Base-by-base conservation (phyloP, 2,329 filamentous ascomycete genomes). In the Botrytis hyacinthi region DNA sequence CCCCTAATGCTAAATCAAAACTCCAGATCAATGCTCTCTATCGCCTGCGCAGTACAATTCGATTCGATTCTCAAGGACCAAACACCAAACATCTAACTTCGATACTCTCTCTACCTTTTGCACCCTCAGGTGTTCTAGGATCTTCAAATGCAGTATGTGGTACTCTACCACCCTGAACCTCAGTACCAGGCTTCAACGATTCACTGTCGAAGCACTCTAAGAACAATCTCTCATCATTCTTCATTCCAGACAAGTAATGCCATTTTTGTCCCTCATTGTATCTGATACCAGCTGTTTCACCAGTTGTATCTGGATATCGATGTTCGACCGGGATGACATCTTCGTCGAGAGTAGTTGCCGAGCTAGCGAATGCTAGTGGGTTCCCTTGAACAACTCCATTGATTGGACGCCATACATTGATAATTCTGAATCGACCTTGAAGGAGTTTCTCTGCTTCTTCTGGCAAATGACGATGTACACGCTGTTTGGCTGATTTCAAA, bases 71-170 rank as follows among this genome's bases (percentile, higher is more conserved):
- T 57, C 48, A 80, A 70, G 78, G 79, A 22, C 92, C 92, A 86
- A 97, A 97, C 0, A 97, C 92, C 81, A 97, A 85, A 51, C 93
- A 90, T 78, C 95, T 87, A 26, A 97, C 92, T 82, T 98, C 95
- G 80, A 98, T 97, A 81, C 94, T 97, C 85, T 97, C 93, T 76
- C 94, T 87, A 0, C 88, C 88, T 76, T 90, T 89, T 7, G 92
- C 93, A 63, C 91, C 92, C 29, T 86, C 83, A 4, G 90, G 88
- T 1, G 92, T 93, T 74, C 91, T 85, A 2, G 92, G 91, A 81
- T 97, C 92, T 57, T 87, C 84, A 82, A 97, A 98, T 0, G 94
- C 94, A 16, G 82, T 79, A 77, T 83, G 75, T 12, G 82, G 90
- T 66, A 89, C 83, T 68, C 88, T 82, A 0, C 89, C 88, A 26